Evolutionary conservation across 2,329 filamentous ascomycete species (phyloP).

Genomic region (Neoascochyta sp.): DNA sequence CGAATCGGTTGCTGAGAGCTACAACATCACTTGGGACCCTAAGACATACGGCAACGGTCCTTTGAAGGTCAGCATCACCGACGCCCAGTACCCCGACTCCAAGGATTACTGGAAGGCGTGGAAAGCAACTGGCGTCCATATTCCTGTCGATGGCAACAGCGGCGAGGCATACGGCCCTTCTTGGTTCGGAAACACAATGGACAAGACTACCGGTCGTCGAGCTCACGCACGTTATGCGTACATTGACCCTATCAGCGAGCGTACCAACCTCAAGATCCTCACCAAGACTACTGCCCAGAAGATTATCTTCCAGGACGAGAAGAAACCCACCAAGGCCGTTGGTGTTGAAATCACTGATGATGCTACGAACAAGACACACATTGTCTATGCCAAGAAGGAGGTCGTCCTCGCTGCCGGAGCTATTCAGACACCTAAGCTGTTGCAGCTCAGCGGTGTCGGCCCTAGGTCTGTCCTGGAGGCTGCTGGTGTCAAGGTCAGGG

Average conservation of each 20-base stretch:
- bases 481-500: constrained; percentile 22
- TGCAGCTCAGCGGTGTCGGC: constrained; percentile 33
- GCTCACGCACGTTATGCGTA: constrained; percentile 28
- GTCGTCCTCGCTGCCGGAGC: constrained; percentile 58
- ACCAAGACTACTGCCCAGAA: constrained; percentile 18
- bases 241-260: constrained; percentile 25
- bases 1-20: constrained; percentile 13
- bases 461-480: constrained; percentile 27
- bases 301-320: constrained; percentile 17
- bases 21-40: constrained; percentile 28
- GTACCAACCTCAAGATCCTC: constrained; percentile 26
- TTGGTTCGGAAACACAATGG: constrained; percentile 28
- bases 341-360: constrained; percentile 20
- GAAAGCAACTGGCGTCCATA: constrained; percentile 16
- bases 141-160: constrained; percentile 20
- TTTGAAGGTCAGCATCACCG: constrained; percentile 23
- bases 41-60: constrained; percentile 23
- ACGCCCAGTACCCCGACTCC: constrained; percentile 26
- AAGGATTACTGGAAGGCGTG: constrained; percentile 24
- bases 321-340: constrained; percentile 11
- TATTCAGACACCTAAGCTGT: constrained; percentile 56
- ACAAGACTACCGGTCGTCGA: constrained; percentile 20
- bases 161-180: constrained; percentile 22
- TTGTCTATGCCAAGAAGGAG: constrained; percentile 42
- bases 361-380: constrained; percentile 9